These are phyloP conservation scores for Plasmodium inui DNA, from an alignment of 169 alveolate genomes.

Conservation along the genomic window DNA sequence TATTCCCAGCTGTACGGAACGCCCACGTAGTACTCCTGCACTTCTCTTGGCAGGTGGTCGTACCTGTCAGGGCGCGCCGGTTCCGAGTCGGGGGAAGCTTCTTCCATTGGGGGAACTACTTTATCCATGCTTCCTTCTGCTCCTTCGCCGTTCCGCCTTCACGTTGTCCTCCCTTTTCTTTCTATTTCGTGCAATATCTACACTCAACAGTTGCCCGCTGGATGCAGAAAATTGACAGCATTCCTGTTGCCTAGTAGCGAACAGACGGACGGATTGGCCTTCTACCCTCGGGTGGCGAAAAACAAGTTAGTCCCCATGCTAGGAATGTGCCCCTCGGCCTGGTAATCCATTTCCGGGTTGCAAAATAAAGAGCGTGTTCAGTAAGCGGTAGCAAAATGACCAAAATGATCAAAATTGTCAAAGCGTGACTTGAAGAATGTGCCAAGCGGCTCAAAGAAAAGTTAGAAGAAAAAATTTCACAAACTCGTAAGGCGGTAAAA, in stretches of 20 bases:
- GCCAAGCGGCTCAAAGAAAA: not conserved
- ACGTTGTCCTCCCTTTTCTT: not conserved
- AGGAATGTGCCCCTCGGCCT: not conserved
- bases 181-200: not conserved
- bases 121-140: not conserved
- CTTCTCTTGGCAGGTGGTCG: constrained; percentile 25
- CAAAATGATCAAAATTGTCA: no score
- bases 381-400: not conserved
- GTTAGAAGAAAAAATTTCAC: not conserved
- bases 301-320: not conserved
- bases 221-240: not conserved
- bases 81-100: not conserved
- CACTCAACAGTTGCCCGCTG: not conserved
- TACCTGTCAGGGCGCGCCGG: not conserved
- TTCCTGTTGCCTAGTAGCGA: not conserved
- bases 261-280: not conserved
- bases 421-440: not conserved
- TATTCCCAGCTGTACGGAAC: constrained; percentile 67
- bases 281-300: not conserved
- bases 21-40: constrained; percentile 44
- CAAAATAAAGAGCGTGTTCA: not conserved
- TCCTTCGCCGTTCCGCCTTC: not conserved
- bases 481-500: not conserved
- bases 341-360: not conserved
- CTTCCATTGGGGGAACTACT: not conserved